Base-by-base conservation (phyloP, 208 protist genomes). In the Herpetomonas tarakana region DNA sequence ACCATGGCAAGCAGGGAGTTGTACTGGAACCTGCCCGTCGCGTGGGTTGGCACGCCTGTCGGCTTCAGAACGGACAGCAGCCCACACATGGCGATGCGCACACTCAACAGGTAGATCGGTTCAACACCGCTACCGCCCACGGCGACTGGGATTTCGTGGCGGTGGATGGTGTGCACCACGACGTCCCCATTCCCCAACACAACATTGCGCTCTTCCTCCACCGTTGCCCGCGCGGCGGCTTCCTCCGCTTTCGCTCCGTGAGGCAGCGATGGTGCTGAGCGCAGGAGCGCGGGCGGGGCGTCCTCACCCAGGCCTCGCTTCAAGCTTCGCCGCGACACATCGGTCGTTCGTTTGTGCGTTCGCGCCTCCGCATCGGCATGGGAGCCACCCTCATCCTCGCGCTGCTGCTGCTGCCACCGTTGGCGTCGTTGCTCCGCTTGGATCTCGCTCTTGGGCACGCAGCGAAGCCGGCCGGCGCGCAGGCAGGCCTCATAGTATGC, bases 91-190 rank as follows among this genome's bases (percentile, higher is more conserved):
- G 11, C 21, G 38, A 94, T 94, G 54, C 77, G 63, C 7, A 89
- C 84, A 0, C 75, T 71, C 2, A 78, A 61, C 25, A 92, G 49
- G 25, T 57, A 30, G 35, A 91, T 65, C 2, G 84, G 65, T 46
- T 86, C 88, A 1, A 78, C 56, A 21, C 84, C 88, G 18, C 59
- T 62, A 0, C 70, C 21, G 16, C 95, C 92, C 12, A 93, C 72
- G 3, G 60, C 50, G 0, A 98, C 82, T 0, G 94, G 94, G 4
- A 97, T 81, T 62, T 98, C 97, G 64, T 98, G 97, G 16, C 94
- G 87, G 64, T 98, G 97, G 7, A 98, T 73, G 0, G 71, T 79
- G 69, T 98, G 96, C 12, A 80, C 53, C 2, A 98, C 78, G 6
- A 83, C 46, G 62, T 98, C 91, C 22, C 91, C 84, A 24, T 92